Conservation (phyloP, 2,329 filamentous ascomycete genomes). For the Stemphylium vesicarium region DNA sequence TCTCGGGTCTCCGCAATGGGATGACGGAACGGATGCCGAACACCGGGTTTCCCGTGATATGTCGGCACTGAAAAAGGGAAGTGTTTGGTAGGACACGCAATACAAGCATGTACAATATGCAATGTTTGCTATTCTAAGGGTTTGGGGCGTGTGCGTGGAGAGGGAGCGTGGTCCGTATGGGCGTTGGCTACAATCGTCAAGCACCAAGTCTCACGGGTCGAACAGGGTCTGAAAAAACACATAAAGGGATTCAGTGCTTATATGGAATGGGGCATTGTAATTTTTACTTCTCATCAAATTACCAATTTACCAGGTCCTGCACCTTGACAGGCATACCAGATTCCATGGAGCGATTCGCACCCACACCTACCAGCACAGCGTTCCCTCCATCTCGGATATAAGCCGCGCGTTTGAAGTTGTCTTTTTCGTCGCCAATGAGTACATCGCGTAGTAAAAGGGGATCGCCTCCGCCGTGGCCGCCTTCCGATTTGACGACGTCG, state of each 20-base stretch:
- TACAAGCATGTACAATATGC: background rate
- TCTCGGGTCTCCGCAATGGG: slow-evolving; percentile 3
- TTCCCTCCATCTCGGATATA: slow-evolving; percentile 63
- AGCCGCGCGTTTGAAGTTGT: slow-evolving; percentile 62
- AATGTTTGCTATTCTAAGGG: background rate
- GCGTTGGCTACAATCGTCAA: no score
- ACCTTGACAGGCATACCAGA: slow-evolving; percentile 64
- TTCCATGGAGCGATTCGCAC: slow-evolving; percentile 63
- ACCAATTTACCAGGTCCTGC: slow-evolving; percentile 52
- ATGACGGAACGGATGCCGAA: background rate
- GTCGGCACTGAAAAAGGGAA: background rate
- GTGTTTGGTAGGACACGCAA: background rate
- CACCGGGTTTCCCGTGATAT: background rate
- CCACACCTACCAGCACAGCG: slow-evolving; percentile 66
- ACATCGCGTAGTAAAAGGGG: slow-evolving; percentile 63
- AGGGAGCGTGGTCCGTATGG: no score
- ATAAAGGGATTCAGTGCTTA: no score
- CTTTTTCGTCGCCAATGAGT: slow-evolving; percentile 57
- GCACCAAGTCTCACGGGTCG: no score
- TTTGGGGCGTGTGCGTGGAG: background rate
- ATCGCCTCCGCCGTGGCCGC: slow-evolving; percentile 67
- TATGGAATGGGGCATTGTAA: no score
- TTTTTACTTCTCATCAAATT: background rate
- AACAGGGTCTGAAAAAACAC: no score
- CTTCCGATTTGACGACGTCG: slow-evolving; percentile 58